phyloP scores from a whole-genome alignment of 2,329 filamentous ascomycete species.

The Trichoderma koningii region DNA sequence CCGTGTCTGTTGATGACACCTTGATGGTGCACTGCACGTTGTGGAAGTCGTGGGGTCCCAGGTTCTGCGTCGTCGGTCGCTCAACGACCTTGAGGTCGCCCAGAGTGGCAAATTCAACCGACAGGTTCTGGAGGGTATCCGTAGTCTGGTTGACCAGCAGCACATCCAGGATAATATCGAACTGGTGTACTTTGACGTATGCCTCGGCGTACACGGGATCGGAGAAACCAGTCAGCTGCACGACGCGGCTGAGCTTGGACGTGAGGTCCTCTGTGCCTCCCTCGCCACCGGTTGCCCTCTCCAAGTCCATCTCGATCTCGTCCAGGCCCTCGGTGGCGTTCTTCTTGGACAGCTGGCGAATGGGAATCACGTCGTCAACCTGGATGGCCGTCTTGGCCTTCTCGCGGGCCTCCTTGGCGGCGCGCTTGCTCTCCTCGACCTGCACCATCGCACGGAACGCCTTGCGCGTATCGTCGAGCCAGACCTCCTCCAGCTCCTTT shows the following conservation, averaged over 20 bases:
- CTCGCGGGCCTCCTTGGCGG: slow-evolving; percentile 88
- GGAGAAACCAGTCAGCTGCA: slow-evolving; percentile 96
- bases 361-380: slow-evolving; percentile 91
- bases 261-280: slow-evolving; percentile 79
- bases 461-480: slow-evolving; percentile 90
- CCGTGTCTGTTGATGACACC: slow-evolving; percentile 95
- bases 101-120: slow-evolving; percentile 96
- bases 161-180: slow-evolving; percentile 96
- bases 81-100: slow-evolving; percentile 98
- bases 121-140: slow-evolving; percentile 94
- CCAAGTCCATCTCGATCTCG: slow-evolving; percentile 85
- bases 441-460: slow-evolving; percentile 98
- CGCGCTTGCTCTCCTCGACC: slow-evolving; percentile 95
- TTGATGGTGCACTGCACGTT: slow-evolving; percentile 99
- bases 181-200: slow-evolving; percentile 98
- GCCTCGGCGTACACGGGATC: slow-evolving; percentile 98
- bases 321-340: slow-evolving; percentile 79
- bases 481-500: slow-evolving; percentile 89
- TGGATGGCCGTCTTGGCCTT: slow-evolving; percentile 93
- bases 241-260: slow-evolving; percentile 92
- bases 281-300: slow-evolving; percentile 92
- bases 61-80: slow-evolving; percentile 91
- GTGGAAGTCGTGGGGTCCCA: slow-evolving; percentile 93
- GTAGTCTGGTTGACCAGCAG: slow-evolving; percentile 96
- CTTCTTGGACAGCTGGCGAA: slow-evolving; percentile 92